Conservation (phyloP, 306 rosid genomes). For the Benincasa hispida region DNA sequence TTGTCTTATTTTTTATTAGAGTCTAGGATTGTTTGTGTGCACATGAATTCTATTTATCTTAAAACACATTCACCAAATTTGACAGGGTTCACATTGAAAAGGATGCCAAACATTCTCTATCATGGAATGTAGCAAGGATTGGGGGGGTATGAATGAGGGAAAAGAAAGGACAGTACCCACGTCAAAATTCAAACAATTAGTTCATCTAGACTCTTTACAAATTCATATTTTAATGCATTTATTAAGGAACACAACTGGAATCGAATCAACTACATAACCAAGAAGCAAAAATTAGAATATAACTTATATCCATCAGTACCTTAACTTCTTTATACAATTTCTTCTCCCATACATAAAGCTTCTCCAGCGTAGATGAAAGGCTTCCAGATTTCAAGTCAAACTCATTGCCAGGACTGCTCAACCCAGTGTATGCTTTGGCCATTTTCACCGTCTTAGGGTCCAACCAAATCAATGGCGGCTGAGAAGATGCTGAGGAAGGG, state of each 20-base stretch:
- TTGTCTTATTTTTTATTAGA: neutral
- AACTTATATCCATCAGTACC: conserved; percentile 29
- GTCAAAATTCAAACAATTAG: neutral
- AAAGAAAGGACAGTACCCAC: neutral
- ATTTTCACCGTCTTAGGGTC: conserved; percentile 48
- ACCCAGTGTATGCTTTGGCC: conserved; percentile 51
- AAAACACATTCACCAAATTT: neutral
- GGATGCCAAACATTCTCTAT: neutral
- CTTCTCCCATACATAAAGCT: conserved; percentile 91
- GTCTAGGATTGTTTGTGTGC: neutral
- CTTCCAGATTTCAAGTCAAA: conserved; percentile 37
- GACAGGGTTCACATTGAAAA: neutral
- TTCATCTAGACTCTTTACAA: neutral
- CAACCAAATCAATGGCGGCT: conserved; percentile 27
- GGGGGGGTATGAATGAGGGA: neutral
- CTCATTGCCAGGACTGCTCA: conserved; percentile 45
- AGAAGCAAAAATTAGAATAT: neutral
- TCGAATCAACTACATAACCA: neutral
- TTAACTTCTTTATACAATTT: conserved; percentile 85
- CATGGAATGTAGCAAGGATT: neutral
- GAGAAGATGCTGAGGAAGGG: conserved; percentile 45
- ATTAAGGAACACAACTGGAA: neutral
- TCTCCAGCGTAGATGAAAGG: conserved; percentile 76
- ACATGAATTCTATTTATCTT: neutral
- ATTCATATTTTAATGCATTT: neutral